Evolutionary conservation across 1,284 basidiomycete genomes (phyloP), one percentile per base, ranked within the genome.

Genomic region (Ceratorhiza oryzae-sativae): DNA sequence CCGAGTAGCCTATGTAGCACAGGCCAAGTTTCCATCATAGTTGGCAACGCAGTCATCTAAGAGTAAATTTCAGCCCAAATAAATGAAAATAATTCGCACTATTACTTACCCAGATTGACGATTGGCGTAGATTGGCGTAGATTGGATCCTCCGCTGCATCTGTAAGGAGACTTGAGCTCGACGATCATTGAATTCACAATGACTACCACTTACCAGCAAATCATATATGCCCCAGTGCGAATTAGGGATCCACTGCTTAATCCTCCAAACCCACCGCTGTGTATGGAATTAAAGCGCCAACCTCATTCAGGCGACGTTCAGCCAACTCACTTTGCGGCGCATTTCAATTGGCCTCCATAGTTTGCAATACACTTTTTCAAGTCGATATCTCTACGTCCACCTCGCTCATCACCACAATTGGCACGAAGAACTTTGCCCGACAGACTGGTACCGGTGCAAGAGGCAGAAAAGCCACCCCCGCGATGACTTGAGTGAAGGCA

Each of bases 221-320:
- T 59, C 56, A 59, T 59, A 15, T 59, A 59, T 1, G 56, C n/a
- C 12, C 56, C 56, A 12, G 56, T 59, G n/a, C 56, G 56, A 42
- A 59, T 59, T 3, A 0, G 1, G 23, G 36, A 59, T 27, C 56
- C 56, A 42, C 36, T 42, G 56, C 56, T 42, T 41, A 39, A 59
- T n/a, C 36, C 56, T 18, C 56, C 56, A 20, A 41, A 59, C 25
- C 56, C 56, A 42, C 56, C 56, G n/a, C 56, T 59, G 27, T 1
- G 23, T 23, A 13, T 39, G n/a, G 15, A 6, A n/a, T 15, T 51
- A 55, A 15, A n/a, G 27, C 5, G 20, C 2, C 10, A 36, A 36
- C 12, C 46, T 46, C 42, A 61, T 12, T 18, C 3, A 36, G 36
- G 4, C 27, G 41, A 20, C 13, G 23, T 4, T 41, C 56, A 59